Base-by-base conservation (phyloP, 2,329 filamentous ascomycete species). In the Botrytis fragariae region DNA sequence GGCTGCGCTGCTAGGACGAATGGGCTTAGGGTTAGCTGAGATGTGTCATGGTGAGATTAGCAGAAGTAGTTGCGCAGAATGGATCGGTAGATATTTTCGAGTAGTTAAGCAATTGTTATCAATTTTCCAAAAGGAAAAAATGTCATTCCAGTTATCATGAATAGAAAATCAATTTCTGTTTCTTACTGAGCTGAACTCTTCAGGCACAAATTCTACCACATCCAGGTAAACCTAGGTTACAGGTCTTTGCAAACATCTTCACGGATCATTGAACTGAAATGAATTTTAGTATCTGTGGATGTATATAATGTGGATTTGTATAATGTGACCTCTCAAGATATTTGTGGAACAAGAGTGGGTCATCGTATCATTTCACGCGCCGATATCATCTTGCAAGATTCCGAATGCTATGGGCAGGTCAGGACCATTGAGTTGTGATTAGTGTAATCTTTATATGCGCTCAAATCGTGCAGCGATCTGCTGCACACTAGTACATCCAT, bases 331-430 rank as follows among this genome's bases (percentile, higher is more conserved):
- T 54, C 7, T 14, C 12, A 54, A n/a, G 5, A 7, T 54, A n/a
- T n/a, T 16, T 16, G 25, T n/a, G 48, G 4, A 7, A 14, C 0
- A 5, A n/a, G 2, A 1, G n/a, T n/a, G 48, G 22, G 4, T 16
- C 48, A 54, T 54, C 12, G 5, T n/a, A n/a, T 54, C 25, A 14
- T n/a, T 54, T 7, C 4, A 16, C 12, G 25, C 12, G 25, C 14
- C 3, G 7, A n/a, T 54, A 0, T 0, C 1, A 1, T n/a, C 16
- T 54, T n/a, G 25, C 25, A n/a, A n/a, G 6, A 54, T 25, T 54
- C 12, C 5, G 5, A 29, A n/a, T 54, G 4, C 25, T n/a, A n/a
- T n/a, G 4, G 5, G 25, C 48, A 51, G 25, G 10, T n/a, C 4
- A 16, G 29, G 7, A 54, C 48, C 25, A 7, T 54, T 29, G 4